These are phyloP conservation scores for Zopfochytrium polystomum DNA, from an alignment of 371 early-diverging fungal genomes.

Conservation along the genomic window DNA sequence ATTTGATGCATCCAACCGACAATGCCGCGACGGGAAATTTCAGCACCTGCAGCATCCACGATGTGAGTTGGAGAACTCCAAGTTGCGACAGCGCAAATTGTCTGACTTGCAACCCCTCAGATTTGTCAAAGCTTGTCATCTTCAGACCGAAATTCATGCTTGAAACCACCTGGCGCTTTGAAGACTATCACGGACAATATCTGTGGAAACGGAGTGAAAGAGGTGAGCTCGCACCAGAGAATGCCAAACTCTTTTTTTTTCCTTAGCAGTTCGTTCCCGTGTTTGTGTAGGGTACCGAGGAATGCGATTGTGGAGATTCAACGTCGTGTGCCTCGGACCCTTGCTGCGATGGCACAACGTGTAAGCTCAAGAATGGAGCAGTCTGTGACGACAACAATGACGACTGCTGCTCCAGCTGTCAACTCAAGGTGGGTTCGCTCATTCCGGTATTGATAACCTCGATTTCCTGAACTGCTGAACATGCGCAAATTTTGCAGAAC, in stretches of 20 bases:
- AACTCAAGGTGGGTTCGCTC: constrained; percentile 39
- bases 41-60: constrained; percentile 74
- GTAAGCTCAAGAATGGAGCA: constrained; percentile 74
- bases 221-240: constrained; percentile 47
- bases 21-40: constrained; percentile 64
- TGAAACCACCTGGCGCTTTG: constrained; percentile 47
- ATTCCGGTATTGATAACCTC: not conserved
- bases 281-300: constrained; percentile 61
- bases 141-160: constrained; percentile 8
- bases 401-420: constrained; percentile 77
- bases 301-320: constrained; percentile 86
- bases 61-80: too few relatives aligned
- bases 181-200: constrained; percentile 55
- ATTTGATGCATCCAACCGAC: constrained; percentile 68
- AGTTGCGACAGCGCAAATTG: too few relatives aligned
- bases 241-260: not conserved
- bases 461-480: not conserved
- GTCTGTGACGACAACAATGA: constrained; percentile 80
- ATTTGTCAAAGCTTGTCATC: constrained; percentile 18
- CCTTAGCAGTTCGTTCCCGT: too few relatives aligned
- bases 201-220: constrained; percentile 93
- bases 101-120: too few relatives aligned
- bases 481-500: constrained; percentile 25
- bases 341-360: constrained; percentile 81
- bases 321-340: constrained; percentile 68